Evolutionary conservation across 1,284 basidiomycete species (phyloP), one percentile per base, ranked within the genome.

Genomic region (Cryptococcus sp.): DNA sequence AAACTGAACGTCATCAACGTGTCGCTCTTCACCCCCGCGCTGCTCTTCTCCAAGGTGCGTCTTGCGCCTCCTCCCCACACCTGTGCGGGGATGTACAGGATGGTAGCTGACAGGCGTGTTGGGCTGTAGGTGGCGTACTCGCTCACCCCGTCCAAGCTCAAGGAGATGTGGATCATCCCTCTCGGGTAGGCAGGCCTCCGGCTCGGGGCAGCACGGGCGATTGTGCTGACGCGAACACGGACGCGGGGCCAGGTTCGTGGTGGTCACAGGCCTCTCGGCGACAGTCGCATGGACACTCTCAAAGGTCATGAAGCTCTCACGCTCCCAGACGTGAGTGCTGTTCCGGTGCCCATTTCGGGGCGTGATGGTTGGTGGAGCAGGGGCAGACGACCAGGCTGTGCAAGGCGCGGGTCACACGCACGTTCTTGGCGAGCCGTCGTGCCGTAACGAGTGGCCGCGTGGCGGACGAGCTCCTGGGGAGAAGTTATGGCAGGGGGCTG

Each of bases 41-140:
- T 97, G 18, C 81, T 96, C 24, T 96, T 96, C 77, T 91, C 89
- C 38, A 97, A 96, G 80, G 92, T 95, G 21, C 88, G 91, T 0
- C 89, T n/a, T n/a, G n/a, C n/a, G n/a, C n/a, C n/a, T n/a, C n/a
- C n/a, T n/a, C n/a, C n/a, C n/a, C n/a, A n/a, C n/a, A n/a, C n/a
- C n/a, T n/a, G n/a, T n/a, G n/a, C n/a, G n/a, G n/a, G n/a, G n/a
- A n/a, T n/a, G n/a, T n/a, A n/a, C n/a, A n/a, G n/a, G n/a, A n/a
- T n/a, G n/a, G n/a, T 23, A 33, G 16, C 15, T 37, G 16, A 37
- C 42, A 18, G 1, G 11, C 21, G 12, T 24, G 44, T 7, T 33
- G 8, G 12, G 23, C 13, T 53, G 21, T 50, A 72, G 71, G 73
- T 79, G 33, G 77, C 77, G 12, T 76, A 77, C 63, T 78, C 78